These are phyloP conservation scores for Amanita pallidorosea DNA, from an alignment of 768 basidiomycete species.

Conservation along the genomic window DNA sequence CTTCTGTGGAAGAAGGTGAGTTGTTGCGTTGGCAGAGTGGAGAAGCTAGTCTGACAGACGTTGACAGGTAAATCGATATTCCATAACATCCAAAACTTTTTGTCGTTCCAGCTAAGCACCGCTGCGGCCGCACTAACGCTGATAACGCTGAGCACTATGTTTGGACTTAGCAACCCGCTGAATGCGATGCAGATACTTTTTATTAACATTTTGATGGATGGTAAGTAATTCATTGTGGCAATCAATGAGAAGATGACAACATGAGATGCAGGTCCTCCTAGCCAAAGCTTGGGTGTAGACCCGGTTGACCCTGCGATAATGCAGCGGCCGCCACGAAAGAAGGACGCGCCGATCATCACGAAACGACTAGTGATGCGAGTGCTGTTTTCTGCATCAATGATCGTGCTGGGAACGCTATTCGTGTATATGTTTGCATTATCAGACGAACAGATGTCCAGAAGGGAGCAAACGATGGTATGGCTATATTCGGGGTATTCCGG, in stretches of 20 bases:
- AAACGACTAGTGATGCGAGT: conserved; percentile 65
- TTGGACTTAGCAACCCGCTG: conserved; percentile 83
- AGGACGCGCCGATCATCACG: conserved; percentile 84
- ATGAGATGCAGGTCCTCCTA: conserved; percentile 63
- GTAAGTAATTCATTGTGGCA: conserved; percentile 25
- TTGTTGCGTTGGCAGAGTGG: conserved; percentile 4
- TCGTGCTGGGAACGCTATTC: conserved; percentile 81
- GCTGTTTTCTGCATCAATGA: conserved; percentile 87
- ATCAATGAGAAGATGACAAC: background rate
- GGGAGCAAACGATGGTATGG: conserved; percentile 95
- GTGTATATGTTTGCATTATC: conserved; percentile 76
- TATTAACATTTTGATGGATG: conserved; percentile 98
- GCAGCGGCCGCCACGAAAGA: conserved; percentile 85
- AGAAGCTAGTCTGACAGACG: conserved; percentile 1
- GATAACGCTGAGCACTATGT: conserved; percentile 88
- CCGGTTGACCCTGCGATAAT: conserved; percentile 91
- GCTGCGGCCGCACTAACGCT: conserved; percentile 94
- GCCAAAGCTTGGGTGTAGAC: conserved; percentile 93
- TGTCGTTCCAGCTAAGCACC: conserved; percentile 94
- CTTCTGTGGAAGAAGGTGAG: conserved; percentile 86
- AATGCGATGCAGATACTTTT: conserved; percentile 99
- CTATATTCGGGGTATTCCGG: background rate
- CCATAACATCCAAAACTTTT: conserved; percentile 97
- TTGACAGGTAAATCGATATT: conserved; percentile 86
- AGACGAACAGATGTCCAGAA: conserved; percentile 71